phyloP scores from a whole-genome alignment of 306 rosid genomes.

The Sicyos edulis region DNA sequence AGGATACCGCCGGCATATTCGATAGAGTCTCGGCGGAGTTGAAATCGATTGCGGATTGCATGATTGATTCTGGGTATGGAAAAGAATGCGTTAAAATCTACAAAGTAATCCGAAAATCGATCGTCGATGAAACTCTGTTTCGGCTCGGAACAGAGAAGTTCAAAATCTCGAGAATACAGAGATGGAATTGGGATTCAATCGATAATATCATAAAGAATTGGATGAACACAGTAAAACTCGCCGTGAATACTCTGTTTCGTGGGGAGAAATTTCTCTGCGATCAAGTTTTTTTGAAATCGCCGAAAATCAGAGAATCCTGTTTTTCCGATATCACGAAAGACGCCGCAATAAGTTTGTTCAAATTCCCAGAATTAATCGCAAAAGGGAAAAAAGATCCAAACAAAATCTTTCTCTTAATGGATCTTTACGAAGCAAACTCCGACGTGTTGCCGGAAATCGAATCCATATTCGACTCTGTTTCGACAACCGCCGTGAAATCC shows the following conservation, averaged over 20 bases:
- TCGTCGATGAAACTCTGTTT: conserved; percentile 38
- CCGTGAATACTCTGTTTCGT: conserved; percentile 34
- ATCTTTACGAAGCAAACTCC: conserved; percentile 33
- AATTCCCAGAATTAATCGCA: conserved; percentile 36
- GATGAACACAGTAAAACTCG: conserved; percentile 30
- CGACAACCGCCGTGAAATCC: conserved; percentile 13
- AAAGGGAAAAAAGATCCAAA: conserved; percentile 32
- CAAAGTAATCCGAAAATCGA: conserved; percentile 34
- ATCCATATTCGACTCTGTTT: conserved; percentile 27
- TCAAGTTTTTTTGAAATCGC: conserved; percentile 40
- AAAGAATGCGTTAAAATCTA: conserved; percentile 42
- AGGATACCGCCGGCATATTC: conserved; percentile 20
- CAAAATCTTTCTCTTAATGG: conserved; percentile 36
- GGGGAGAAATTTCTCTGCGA: conserved; percentile 45
- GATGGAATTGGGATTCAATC: conserved; percentile 31
- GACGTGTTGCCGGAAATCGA: conserved; percentile 41
- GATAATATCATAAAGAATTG: conserved; percentile 30
- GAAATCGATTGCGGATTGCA: conserved; percentile 50
- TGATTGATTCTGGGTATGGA: conserved; percentile 50
- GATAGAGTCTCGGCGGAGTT: conserved; percentile 30
- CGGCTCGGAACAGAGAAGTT: conserved; percentile 33
- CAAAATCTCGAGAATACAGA: conserved; percentile 34
- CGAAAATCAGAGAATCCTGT: conserved; percentile 35
- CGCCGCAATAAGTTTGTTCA: conserved; percentile 36
- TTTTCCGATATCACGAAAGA: conserved; percentile 38